phyloP scores from a whole-genome alignment of 352 stramenopile species.

The Phytophthora meadii region DNA sequence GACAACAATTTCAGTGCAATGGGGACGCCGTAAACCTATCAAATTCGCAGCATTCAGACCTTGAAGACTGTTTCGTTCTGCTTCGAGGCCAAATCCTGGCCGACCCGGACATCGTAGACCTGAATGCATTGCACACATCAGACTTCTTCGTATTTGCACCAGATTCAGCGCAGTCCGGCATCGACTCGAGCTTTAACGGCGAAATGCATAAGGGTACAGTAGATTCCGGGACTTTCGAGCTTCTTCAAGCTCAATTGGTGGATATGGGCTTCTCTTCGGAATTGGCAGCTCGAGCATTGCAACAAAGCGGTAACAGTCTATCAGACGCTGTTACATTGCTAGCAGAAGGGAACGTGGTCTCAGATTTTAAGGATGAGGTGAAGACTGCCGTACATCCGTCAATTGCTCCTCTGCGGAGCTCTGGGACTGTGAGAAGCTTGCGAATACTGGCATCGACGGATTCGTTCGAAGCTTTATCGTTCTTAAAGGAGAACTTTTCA shows the following conservation, averaged over 20 bases:
- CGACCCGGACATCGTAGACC: conserved; percentile 63
- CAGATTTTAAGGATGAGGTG: not conserved
- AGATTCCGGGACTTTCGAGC: conserved; percentile 17
- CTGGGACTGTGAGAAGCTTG: conserved; percentile 37
- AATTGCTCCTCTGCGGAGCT: conserved; percentile 32
- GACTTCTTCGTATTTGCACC: conserved; percentile 78
- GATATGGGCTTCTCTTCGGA: conserved; percentile 65
- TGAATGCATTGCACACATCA: conserved; percentile 50
- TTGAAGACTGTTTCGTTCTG: conserved; percentile 53
- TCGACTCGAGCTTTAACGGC: conserved; percentile 3
- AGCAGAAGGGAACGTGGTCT: conserved; percentile 21
- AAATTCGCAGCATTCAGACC: conserved; percentile 4
- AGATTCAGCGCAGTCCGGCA: conserved; percentile 23
- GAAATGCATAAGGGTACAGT: conserved; percentile 17
- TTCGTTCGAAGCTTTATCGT: conserved; percentile 56
- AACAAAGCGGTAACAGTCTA: conserved; percentile 41
- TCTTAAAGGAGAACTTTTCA: conserved; percentile 58
- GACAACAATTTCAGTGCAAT: conserved; percentile 16
- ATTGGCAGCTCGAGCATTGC: conserved; percentile 39
- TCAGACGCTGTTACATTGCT: conserved; percentile 48
- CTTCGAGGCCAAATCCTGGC: conserved; percentile 64
- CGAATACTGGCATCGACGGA: conserved; percentile 36
- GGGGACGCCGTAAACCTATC: not conserved
- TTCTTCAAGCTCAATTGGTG: conserved; percentile 47
- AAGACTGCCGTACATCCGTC: conserved; percentile 17